Percentiles rank a stretch among this genome's conserved stretches.
These are phyloP conservation scores for Cyclocybe aegerita DNA, from an alignment of 768 basidiomycete genomes.

Conservation along the genomic window DNA sequence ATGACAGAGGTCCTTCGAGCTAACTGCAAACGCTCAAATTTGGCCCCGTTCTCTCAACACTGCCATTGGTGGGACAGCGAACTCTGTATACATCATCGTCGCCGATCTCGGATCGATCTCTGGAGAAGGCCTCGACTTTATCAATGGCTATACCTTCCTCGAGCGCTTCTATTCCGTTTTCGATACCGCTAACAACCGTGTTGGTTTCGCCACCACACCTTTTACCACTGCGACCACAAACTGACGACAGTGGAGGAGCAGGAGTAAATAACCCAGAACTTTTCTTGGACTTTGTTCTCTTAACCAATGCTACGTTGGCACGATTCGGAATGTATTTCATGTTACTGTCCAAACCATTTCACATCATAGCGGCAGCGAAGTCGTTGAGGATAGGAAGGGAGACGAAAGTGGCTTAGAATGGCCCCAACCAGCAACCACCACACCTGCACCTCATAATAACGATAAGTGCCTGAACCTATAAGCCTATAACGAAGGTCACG, in stretches of 20 bases:
- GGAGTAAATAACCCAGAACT: too few species aligned
- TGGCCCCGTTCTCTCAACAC: constrained; percentile 62
- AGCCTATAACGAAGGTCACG: too few species aligned
- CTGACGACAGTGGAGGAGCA: constrained; percentile 11
- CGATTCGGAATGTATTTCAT: too few species aligned
- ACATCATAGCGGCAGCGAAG: too few species aligned
- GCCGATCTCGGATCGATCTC: constrained; percentile 46
- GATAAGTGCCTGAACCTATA: too few species aligned
- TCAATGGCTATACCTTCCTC: constrained; percentile 35
- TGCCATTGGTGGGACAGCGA: constrained; percentile 49
- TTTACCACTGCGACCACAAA: constrained; percentile 44
- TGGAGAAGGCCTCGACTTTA: constrained; percentile 61
- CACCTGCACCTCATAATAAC: too few species aligned
- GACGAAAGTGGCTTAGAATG: too few species aligned
- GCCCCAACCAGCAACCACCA: too few species aligned
- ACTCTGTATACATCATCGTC: constrained; percentile 52
- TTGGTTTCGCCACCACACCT: constrained; percentile 54
- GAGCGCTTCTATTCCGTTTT: constrained; percentile 63
- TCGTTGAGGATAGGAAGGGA: too few species aligned
- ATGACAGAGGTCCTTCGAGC: constrained; percentile 43
- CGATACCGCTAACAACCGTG: constrained; percentile 52
- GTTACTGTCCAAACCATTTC: too few species aligned
- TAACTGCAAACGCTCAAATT: constrained; percentile 64
- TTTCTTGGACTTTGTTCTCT: too few species aligned
- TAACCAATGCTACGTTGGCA: too few species aligned